These are phyloP conservation scores for Nasturtium officinale DNA, from an alignment of 345 rosid genomes.

Conservation along the genomic window DNA sequence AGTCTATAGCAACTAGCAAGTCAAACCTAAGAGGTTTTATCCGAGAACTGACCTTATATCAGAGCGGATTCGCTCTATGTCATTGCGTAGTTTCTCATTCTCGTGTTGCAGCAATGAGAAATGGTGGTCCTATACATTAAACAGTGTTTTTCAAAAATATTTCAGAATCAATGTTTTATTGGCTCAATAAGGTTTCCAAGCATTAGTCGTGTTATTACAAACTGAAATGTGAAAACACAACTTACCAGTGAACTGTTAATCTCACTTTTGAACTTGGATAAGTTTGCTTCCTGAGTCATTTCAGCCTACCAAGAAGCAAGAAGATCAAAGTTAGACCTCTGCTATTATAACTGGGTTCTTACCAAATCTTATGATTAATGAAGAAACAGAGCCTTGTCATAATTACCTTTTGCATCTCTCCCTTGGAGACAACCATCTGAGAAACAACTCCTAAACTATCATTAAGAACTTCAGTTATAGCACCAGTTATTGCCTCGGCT, in stretches of 20 bases:
- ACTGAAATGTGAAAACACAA: not conserved
- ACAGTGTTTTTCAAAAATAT: not conserved
- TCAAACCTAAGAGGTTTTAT: not conserved
- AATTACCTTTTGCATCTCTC: conserved; percentile 81
- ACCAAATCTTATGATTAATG: not conserved
- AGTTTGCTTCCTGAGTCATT: conserved; percentile 72
- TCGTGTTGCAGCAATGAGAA: conserved; percentile 80
- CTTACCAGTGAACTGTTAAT: conserved; percentile 74
- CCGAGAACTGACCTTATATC: conserved; percentile 65
- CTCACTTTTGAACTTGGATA: conserved; percentile 80
- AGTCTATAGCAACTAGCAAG: conserved; percentile 2
- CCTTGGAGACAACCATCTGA: conserved; percentile 69
- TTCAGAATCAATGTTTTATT: not conserved
- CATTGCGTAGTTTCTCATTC: conserved; percentile 72
- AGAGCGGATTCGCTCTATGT: conserved; percentile 74
- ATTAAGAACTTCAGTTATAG: conserved; percentile 72
- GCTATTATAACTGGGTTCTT: not conserved
- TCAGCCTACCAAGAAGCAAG: conserved; percentile 50
- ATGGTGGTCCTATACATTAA: conserved; percentile 66
- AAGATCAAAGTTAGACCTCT: not conserved
- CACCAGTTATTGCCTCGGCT: conserved; percentile 81
- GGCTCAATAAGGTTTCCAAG: not conserved
- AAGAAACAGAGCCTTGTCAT: not conserved
- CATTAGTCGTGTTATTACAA: not conserved
- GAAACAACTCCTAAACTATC: conserved; percentile 82